Conservation (phyloP, 2,329 filamentous ascomycete genomes). For the Claviceps lovelessii region DNA sequence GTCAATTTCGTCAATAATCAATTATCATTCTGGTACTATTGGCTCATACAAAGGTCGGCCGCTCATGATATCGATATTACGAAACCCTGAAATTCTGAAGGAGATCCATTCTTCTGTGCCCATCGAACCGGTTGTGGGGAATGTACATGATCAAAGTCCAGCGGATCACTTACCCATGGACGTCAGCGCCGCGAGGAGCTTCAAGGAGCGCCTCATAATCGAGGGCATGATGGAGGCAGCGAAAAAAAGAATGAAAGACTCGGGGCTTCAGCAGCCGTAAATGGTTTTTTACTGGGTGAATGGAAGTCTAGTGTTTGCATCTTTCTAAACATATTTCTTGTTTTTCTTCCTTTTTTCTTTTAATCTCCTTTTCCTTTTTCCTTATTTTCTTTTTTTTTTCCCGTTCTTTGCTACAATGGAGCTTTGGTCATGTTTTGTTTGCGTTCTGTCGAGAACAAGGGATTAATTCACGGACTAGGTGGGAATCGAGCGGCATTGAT, state of each 20-base stretch:
- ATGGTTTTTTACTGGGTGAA: constrained; percentile 6
- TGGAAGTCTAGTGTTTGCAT: background rate
- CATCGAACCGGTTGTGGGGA: constrained; percentile 37
- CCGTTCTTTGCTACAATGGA: background rate
- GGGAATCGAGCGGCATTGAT: constrained; percentile 3
- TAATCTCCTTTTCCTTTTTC: background rate
- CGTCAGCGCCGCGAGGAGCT: constrained; percentile 27
- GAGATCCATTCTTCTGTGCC: constrained; percentile 33
- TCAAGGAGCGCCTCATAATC: constrained; percentile 34
- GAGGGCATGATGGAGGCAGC: constrained; percentile 26
- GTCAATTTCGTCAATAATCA: constrained; percentile 18
- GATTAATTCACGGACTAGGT: background rate
- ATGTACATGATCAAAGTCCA: constrained; percentile 35
- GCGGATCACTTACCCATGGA: constrained; percentile 30
- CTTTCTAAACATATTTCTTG: background rate
- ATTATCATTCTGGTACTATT: constrained; percentile 26
- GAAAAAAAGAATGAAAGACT: constrained; percentile 8
- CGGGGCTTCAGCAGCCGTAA: constrained; percentile 8
- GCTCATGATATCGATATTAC: constrained; percentile 37
- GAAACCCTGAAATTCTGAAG: constrained; percentile 33
- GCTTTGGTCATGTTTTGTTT: background rate
- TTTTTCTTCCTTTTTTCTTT: background rate
- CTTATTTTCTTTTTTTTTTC: background rate
- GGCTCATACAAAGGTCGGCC: constrained; percentile 42
- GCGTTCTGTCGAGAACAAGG: background rate